A percentile compares a stretch with the other conserved stretches of the same genome.
phyloP scores from a whole-genome alignment of 371 early-diverging fungal species.

The Syncephalastrum contaminatum region DNA sequence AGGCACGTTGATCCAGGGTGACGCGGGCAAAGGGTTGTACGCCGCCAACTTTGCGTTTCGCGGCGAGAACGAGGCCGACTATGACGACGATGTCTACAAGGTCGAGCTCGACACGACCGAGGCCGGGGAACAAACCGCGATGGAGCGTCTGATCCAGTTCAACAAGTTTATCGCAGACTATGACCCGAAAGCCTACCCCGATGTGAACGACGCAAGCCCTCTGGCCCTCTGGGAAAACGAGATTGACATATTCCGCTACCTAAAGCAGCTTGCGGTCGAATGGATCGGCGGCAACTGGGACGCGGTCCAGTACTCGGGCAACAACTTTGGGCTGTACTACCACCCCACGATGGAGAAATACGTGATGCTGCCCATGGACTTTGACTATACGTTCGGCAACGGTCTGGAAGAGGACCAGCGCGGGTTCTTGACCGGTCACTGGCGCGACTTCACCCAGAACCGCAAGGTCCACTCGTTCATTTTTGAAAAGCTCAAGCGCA shows the following conservation, averaged over 20 bases:
- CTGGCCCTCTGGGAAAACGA: conserved; percentile 11
- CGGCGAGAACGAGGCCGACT: conserved; percentile 22
- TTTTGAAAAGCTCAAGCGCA: conserved; percentile 22
- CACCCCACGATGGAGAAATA: conserved; percentile 13
- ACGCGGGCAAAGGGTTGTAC: conserved; percentile 28
- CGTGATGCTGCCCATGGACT: conserved; percentile 43
- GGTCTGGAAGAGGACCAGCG: conserved; percentile 31
- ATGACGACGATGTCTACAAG: conserved; percentile 25
- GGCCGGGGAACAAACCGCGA: conserved; percentile 16
- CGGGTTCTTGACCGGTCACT: conserved; percentile 17
- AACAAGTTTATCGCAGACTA: conserved; percentile 25
- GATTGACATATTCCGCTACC: conserved; percentile 18
- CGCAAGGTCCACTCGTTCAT: conserved; percentile 21
- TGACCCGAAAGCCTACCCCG: conserved; percentile 3
- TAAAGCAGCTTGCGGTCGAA: conserved; percentile 44
- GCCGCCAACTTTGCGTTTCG: conserved; percentile 32
- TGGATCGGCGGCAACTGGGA: conserved; percentile 41
- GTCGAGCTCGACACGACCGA: conserved; percentile 13
- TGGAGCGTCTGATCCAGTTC: conserved; percentile 30
- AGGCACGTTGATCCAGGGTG: conserved; percentile 38
- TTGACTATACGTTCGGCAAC: conserved; percentile 42
- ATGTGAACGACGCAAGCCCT: conserved; percentile 2
- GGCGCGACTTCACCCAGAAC: conserved; percentile 17
- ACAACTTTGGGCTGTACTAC: conserved; percentile 28
- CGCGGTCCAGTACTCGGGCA: conserved; percentile 28